Evolutionary conservation across 345 rosid species (phyloP), one percentile per base, ranked within the genome.

Genomic region (Camelina laxa): DNA sequence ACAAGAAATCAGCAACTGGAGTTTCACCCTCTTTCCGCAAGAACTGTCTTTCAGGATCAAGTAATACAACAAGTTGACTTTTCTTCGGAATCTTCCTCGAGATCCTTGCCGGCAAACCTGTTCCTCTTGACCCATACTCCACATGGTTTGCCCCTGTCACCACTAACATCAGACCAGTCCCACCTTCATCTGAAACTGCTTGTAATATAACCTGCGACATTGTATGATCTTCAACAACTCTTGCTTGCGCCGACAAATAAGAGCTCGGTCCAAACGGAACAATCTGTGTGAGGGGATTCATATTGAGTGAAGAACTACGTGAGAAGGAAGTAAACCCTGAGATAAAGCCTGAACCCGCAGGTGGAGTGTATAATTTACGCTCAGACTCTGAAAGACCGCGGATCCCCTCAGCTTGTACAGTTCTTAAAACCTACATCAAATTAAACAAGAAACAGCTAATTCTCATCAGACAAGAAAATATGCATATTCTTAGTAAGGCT

Each of bases 371-470:
- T 33, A 71, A 53, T 82, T 82, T 91, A 53, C 90, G 85, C 17
- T 93, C 94, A 24, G 86, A 86, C 73, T 87, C 87, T 31, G 97
- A 86, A 31, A 91, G 96, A 54, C 97, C 94, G 47, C 76, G 90
- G 35, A 93, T 86, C n/a, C 98, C 97, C 74, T 87, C 97, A 5
- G 97, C 93, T 83, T 87, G 96, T 27, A 91, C 98, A 60, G 94
- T 88, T 81, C 98, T 82, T 60, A 91, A 65, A 60, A 93, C 87
- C 97, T 93, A 65, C 57, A 53, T 61, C 66, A 76, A 47, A 73
- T 67, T 30, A 42, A 42, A 14, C n/a, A 47, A 10, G 8, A 31
- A 16, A 13, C 45, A 69, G 42, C 44, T 31, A 58, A 58, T 31
- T 45, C 10, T 4, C 42, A 69, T 57, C 21, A 57, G 56, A 24